Evolutionary conservation across 768 basidiomycete species (phyloP).

Genomic region (Cyclocybe cylindracea): DNA sequence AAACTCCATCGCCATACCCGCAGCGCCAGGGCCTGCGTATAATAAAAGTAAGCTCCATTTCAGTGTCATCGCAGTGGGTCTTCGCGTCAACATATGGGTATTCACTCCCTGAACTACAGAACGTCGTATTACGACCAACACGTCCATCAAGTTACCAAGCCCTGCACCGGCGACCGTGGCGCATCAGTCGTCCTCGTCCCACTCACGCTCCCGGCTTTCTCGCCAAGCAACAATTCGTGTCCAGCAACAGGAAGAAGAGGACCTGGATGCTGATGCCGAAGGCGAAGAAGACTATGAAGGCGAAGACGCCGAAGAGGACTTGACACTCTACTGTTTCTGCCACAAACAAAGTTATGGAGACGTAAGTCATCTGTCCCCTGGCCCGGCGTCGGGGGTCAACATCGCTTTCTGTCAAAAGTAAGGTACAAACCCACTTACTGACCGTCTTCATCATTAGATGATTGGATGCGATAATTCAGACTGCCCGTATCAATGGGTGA

Average conservation of each 20-base stretch:
- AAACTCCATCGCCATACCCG: conserved; percentile 12
- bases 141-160: conserved; percentile 39
- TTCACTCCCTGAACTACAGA: conserved; percentile 22
- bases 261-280: conserved; percentile 38
- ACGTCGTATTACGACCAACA: conserved; percentile 31
- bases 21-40: conserved; percentile 22
- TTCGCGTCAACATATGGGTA: not conserved
- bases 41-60: conserved; percentile 30
- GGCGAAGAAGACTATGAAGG: conserved; percentile 38
- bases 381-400: not conserved
- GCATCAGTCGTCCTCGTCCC: conserved; percentile 16
- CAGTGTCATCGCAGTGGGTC: not conserved
- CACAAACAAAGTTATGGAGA: conserved; percentile 42
- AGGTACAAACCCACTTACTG: conserved; percentile 1
- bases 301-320: conserved; percentile 37
- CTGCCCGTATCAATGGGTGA: conserved; percentile 74
- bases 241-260: conserved; percentile 32
- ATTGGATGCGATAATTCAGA: conserved; percentile 69
- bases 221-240: conserved; percentile 28
- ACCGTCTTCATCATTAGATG: conserved; percentile 44
- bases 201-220: conserved; percentile 35
- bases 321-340: conserved; percentile 44
- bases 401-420: not conserved
- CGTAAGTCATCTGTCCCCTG: conserved; percentile 23
- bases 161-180: conserved; percentile 25